Evolutionary conservation across 23 red algal species (phyloP).

Genomic region (Gracilaria caudata): DNA sequence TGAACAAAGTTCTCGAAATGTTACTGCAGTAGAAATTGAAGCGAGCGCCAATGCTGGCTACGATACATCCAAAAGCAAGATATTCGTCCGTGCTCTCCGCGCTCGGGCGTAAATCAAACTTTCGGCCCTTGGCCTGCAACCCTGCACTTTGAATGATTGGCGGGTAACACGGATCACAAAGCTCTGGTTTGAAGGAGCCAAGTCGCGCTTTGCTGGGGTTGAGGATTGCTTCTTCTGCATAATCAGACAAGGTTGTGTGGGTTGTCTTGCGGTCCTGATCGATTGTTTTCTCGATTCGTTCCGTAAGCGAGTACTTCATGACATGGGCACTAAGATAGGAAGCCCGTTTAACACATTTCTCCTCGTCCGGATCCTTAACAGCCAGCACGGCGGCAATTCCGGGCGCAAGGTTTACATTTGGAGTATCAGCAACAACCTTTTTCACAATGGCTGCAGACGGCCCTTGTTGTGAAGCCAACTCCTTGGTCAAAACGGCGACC

Average conservation of each 20-base stretch:
- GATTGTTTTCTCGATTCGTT: conserved; percentile 82
- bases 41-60: conserved; percentile 89
- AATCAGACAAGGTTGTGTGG: conserved; percentile 74
- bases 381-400: conserved; percentile 71
- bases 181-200: conserved; percentile 57
- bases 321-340: conserved; percentile 72
- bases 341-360: conserved; percentile 68
- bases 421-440: neutral
- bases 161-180: conserved; percentile 92
- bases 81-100: conserved; percentile 76
- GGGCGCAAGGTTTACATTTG: conserved; percentile 52
- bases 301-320: conserved; percentile 70
- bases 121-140: conserved; percentile 37
- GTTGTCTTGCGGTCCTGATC: conserved; percentile 82
- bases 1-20: conserved; percentile 82
- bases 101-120: conserved; percentile 88
- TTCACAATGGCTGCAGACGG: conserved; percentile 38
- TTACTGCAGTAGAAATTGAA: conserved; percentile 92
- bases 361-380: conserved; percentile 83
- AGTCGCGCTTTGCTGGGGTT: conserved; percentile 72
- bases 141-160: conserved; percentile 92
- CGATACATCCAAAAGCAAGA: conserved; percentile 73
- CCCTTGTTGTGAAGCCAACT: conserved; percentile 18
- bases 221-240: conserved; percentile 80
- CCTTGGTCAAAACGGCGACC: conserved; percentile 43